Conservation (phyloP, 2,329 filamentous ascomycete genomes). For the Colletotrichum lupini region DNA sequence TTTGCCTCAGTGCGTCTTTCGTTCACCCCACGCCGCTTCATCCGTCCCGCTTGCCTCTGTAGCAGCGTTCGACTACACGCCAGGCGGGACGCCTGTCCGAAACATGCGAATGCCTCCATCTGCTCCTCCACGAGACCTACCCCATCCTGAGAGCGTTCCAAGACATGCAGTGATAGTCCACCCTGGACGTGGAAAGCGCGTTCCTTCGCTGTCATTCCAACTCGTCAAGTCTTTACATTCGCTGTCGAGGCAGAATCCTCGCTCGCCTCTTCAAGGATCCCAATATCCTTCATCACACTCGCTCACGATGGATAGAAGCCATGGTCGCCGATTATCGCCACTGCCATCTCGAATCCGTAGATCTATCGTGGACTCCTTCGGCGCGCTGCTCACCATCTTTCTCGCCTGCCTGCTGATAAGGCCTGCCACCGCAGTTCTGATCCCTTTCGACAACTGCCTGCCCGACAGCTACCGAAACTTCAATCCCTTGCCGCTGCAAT, state of each 20-base stretch:
- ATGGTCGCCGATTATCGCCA: neutral
- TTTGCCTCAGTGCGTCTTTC: conserved; percentile 12
- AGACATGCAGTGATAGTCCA: conserved; percentile 28
- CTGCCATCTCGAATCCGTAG: neutral
- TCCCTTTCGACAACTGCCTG: conserved; percentile 90
- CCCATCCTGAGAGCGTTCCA: conserved; percentile 15
- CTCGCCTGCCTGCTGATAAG: conserved; percentile 50
- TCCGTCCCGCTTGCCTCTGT: conserved; percentile 11
- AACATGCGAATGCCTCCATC: conserved; percentile 34
- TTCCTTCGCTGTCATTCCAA: conserved; percentile 29
- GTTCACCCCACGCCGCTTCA: neutral
- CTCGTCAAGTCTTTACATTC: conserved; percentile 31
- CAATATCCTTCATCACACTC: neutral
- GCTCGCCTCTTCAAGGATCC: conserved; percentile 14
- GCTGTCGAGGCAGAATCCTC: conserved; percentile 15
- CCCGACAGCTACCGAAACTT: conserved; percentile 65
- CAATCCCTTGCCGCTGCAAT: conserved; percentile 70
- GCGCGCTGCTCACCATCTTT: conserved; percentile 50
- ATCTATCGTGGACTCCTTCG: conserved; percentile 15
- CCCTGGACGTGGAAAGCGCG: conserved; percentile 32
- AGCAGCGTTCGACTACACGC: neutral
- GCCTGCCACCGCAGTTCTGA: conserved; percentile 70
- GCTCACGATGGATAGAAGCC: conserved; percentile 18
- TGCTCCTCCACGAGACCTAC: conserved; percentile 17
- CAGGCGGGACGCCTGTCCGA: conserved; percentile 4